Percentiles rank a stretch among this genome's conserved stretches.
phyloP scores from a whole-genome alignment of 2,329 filamentous ascomycete species.

The Cryphonectria parasitica region DNA sequence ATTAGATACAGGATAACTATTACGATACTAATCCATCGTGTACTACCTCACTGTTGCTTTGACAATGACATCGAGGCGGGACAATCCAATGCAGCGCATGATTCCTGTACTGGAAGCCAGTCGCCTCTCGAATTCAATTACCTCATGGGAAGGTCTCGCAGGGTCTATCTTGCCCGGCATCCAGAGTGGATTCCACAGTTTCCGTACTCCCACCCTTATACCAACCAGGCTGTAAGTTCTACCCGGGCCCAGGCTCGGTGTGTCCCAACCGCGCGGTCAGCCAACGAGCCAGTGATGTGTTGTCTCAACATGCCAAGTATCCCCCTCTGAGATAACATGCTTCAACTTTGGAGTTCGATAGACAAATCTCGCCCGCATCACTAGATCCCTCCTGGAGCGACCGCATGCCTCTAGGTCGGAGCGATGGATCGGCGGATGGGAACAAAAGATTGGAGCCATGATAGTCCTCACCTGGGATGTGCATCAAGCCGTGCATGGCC shows the following conservation, averaged over 20 bases:
- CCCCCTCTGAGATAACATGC: neutral
- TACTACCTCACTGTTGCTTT: neutral
- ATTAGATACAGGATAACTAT: neutral
- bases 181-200: neutral
- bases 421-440: slow-evolving; percentile 4
- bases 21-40: neutral
- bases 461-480: neutral
- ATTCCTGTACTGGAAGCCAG: neutral
- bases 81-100: neutral
- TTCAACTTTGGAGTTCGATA: neutral
- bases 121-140: neutral
- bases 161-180: slow-evolving; percentile 1
- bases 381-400: neutral
- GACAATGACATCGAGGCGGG: neutral
- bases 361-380: slow-evolving; percentile 11
- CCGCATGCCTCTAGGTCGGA: neutral
- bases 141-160: neutral
- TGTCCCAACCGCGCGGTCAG: neutral
- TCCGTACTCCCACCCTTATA: neutral
- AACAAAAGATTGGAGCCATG: neutral
- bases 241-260: neutral
- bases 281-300: neutral
- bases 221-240: neutral
- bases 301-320: neutral
- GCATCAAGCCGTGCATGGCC: neutral